Percentiles rank a stretch among this genome's conserved stretches.
phyloP scores from a whole-genome alignment of 2,329 filamentous ascomycete species.

The Cercospora sojina region DNA sequence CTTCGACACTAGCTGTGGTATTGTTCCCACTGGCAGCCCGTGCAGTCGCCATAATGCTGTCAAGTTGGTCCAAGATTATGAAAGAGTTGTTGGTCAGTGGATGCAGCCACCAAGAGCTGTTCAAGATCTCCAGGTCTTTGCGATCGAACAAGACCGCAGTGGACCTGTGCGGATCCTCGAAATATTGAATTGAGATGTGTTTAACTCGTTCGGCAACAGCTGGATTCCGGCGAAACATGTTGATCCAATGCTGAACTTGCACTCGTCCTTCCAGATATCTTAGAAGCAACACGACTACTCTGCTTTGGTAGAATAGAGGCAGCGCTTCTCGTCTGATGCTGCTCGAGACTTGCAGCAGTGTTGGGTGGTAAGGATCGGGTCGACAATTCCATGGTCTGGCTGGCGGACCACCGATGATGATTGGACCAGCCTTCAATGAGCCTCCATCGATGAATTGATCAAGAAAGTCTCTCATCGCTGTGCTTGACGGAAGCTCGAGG shows the following conservation, averaged over 20 bases:
- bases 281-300: slow-evolving; percentile 16
- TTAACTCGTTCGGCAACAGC: slow-evolving; percentile 12
- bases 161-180: slow-evolving; percentile 20
- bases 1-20: not conserved
- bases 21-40: not conserved
- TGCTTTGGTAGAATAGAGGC: slow-evolving; percentile 15
- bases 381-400: slow-evolving; percentile 18
- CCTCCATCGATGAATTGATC: not conserved
- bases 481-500: not conserved
- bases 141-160: slow-evolving; percentile 18
- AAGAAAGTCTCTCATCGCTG: not conserved
- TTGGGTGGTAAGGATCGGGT: slow-evolving; percentile 21
- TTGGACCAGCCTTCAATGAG: not conserved
- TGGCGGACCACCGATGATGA: slow-evolving; percentile 14
- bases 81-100: slow-evolving; percentile 9
- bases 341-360: slow-evolving; percentile 18
- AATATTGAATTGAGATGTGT: slow-evolving; percentile 22
- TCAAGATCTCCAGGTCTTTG: slow-evolving; percentile 11
- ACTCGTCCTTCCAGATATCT: slow-evolving; percentile 20
- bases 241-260: slow-evolving; percentile 20
- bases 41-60: not conserved
- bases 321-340: slow-evolving; percentile 16
- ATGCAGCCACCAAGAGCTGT: slow-evolving; percentile 16
- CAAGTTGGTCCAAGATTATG: slow-evolving; percentile 9
- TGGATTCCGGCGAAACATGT: not conserved